Conservation (phyloP, 2,329 filamentous ascomycete species). For the Talaromyces piceae region DNA sequence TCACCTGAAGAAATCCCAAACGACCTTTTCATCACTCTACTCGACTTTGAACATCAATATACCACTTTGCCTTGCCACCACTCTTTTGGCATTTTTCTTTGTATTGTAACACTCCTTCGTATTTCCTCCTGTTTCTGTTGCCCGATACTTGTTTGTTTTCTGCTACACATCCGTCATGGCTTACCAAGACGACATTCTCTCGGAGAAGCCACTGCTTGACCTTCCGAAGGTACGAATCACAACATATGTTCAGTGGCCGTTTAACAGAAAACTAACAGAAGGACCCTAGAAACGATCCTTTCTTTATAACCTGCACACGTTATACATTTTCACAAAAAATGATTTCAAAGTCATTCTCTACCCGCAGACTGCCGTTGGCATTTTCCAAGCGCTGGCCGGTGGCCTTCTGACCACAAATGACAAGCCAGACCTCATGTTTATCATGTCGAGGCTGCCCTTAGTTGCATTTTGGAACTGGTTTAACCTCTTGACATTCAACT, state of each 20-base stretch:
- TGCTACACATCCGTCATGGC: not conserved
- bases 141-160: not conserved
- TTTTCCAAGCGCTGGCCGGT: conserved; percentile 22
- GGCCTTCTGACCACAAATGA: not conserved
- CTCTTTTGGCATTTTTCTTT: not conserved
- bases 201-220: not conserved
- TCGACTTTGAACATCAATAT: not conserved
- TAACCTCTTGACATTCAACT: conserved; percentile 27
- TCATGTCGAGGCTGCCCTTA: conserved; percentile 13
- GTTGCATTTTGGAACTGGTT: conserved; percentile 15
- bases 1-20: not conserved
- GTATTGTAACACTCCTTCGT: not conserved
- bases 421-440: not conserved
- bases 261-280: not conserved
- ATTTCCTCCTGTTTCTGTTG: not conserved
- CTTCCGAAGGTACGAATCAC: not conserved
- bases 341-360: conserved; percentile 22
- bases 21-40: not conserved
- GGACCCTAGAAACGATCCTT: not conserved
- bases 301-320: not conserved
- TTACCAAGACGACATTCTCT: not conserved
- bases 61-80: not conserved
- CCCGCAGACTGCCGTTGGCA: conserved; percentile 23
- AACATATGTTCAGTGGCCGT: not conserved
- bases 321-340: conserved; percentile 20